These are phyloP conservation scores for Daldinia concentrica DNA, from an alignment of 495 filamentous ascomycete species.

Conservation along the genomic window DNA sequence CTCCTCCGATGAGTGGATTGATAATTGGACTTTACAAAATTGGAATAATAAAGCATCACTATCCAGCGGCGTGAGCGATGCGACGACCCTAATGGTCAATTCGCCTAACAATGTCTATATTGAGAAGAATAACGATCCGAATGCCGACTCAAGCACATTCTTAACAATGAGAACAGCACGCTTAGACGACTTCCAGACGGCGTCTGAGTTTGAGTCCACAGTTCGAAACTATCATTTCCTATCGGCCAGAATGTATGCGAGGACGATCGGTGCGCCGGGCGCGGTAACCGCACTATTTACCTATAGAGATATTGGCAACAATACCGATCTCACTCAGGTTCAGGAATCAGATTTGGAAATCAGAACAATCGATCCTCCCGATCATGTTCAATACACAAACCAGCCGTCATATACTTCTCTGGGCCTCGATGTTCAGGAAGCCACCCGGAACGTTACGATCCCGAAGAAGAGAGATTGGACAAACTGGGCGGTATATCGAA, in stretches of 20 bases:
- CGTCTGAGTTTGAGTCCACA: slow-evolving; percentile 71
- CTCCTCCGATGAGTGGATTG: slow-evolving; percentile 49
- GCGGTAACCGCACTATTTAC: slow-evolving; percentile 80
- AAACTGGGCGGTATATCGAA: slow-evolving; percentile 73
- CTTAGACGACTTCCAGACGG: slow-evolving; percentile 63
- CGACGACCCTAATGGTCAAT: slow-evolving; percentile 65
- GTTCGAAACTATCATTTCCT: slow-evolving; percentile 64
- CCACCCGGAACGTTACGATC: slow-evolving; percentile 58
- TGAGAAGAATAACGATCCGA: slow-evolving; percentile 50
- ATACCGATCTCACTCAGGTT: slow-evolving; percentile 49
- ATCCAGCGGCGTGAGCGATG: slow-evolving; percentile 50
- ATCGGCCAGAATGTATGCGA: slow-evolving; percentile 69
- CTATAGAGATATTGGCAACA: slow-evolving; percentile 52
- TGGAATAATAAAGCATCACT: slow-evolving; percentile 60
- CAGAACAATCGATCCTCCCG: slow-evolving; percentile 65
- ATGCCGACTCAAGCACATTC: slow-evolving; percentile 56
- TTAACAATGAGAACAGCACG: slow-evolving; percentile 71
- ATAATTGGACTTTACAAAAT: slow-evolving; percentile 67
- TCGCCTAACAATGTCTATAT: slow-evolving; percentile 74
- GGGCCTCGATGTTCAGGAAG: slow-evolving; percentile 58
- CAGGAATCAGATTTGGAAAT: slow-evolving; percentile 85
- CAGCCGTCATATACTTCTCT: slow-evolving; percentile 64
- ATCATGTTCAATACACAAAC: slow-evolving; percentile 75
- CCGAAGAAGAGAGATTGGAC: slow-evolving; percentile 64
- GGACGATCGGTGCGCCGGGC: slow-evolving; percentile 62